These are phyloP conservation scores for Pseudisothecium myosuroides DNA, from an alignment of 225 moss, liverwort and hornwort genomes.

Conservation along the genomic window DNA sequence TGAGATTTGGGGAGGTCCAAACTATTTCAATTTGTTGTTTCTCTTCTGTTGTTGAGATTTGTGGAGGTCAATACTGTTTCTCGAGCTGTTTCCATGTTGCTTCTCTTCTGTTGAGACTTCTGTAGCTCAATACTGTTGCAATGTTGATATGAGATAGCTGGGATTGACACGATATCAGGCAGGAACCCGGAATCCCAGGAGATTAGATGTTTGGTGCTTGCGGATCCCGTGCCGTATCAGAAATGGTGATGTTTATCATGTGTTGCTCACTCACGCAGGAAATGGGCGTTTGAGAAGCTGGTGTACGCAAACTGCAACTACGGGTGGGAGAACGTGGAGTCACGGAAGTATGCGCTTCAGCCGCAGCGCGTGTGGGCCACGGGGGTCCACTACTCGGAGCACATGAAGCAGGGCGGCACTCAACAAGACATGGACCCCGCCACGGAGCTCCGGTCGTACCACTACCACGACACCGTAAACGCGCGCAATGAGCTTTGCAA, in stretches of 20 bases:
- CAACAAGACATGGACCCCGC: not conserved
- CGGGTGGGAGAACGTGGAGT: not conserved
- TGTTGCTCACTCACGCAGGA: not conserved
- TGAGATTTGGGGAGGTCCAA: not conserved
- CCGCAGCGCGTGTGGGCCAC: constrained; percentile 31
- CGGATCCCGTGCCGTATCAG: not conserved
- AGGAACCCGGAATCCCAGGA: not conserved
- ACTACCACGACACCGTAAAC: constrained; percentile 30
- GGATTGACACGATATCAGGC: not conserved
- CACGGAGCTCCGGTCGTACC: constrained; percentile 17
- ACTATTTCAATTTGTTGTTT: not conserved
- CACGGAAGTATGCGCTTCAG: constrained; percentile 32
- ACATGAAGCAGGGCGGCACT: not conserved
- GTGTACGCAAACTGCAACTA: constrained; percentile 28
- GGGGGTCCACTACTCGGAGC: constrained; percentile 38
- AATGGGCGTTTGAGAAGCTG: constrained; percentile 43
- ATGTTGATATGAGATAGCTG: not conserved
- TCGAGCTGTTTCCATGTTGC: not conserved
- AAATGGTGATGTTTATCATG: not conserved
- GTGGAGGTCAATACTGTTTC: no score
- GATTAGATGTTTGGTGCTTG: not conserved
- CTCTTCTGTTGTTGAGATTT: not conserved
- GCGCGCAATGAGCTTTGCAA: not conserved
- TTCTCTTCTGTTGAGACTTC: not conserved
- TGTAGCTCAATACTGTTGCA: not conserved